Evolutionary conservation across 352 stramenopile genomes (phyloP), one percentile per base, ranked within the genome.

Genomic region (Peronosclerospora sorghi): DNA sequence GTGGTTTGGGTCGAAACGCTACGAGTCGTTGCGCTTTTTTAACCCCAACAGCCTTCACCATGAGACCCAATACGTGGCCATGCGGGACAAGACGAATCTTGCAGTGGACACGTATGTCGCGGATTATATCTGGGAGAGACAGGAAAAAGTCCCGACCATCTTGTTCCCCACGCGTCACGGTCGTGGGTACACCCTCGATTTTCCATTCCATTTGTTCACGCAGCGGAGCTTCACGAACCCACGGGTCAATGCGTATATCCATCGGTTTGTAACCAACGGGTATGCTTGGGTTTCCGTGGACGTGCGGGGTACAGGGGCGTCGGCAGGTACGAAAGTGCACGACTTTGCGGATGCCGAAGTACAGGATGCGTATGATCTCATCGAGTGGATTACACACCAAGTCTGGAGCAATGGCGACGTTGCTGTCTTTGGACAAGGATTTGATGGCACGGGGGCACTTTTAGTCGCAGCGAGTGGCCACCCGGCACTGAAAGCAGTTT

Each of bases 361-460:
- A n/a, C 45, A 74, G 14, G 78, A 90, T 32, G 73, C 59, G 9
- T 81, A 85, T 43, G 74, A 87, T 30, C 39, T 90, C 10, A 73
- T 90, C 35, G 73, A 90, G 41, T 90, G 78, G 78, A 74, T 90
- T 56, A 79, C 68, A 0, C 41, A 81, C 49, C 78, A 90, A 48
- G 56, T 65, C 2, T 90, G 78, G 78, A 86, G 73, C 17, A 85
- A 87, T 60, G 78, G 78, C 39, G 54, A 87, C 12, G 78, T 90
- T 8, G 73, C 66, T 8, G 61, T 65, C 1, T 72, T 87, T 32
- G 78, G 78, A 35, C 73, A 87, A 46, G 78, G 78, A 37, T 46
- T 87, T 18, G 78, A 90, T 14, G 78, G 78, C 18, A 62, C 84
- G 10, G 64, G 73, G 2, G 78, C 78, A 21, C 59, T 87, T 21